These are phyloP conservation scores for Xylaria sp. DNA, from an alignment of 2,329 filamentous ascomycete genomes.

Conservation along the genomic window DNA sequence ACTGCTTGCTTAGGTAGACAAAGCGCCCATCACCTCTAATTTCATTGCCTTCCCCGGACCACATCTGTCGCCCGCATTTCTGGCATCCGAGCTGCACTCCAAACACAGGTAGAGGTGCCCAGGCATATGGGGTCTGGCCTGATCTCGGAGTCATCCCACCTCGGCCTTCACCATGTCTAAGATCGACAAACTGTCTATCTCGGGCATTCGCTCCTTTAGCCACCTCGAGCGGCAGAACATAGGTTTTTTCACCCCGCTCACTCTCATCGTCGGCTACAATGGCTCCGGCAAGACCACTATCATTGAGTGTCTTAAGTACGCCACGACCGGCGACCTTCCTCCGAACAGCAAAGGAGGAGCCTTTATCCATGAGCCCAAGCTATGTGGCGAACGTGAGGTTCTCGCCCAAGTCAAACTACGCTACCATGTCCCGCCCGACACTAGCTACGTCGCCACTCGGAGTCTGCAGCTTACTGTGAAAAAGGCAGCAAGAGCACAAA, in stretches of 20 bases:
- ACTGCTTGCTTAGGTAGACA: too few relatives aligned
- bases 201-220: constrained; percentile 85
- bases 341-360: constrained; percentile 90
- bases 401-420: constrained; percentile 89
- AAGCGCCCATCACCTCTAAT: neutral
- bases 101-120: neutral
- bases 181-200: constrained; percentile 88
- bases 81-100: neutral
- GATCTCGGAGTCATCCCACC: constrained; percentile 3
- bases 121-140: constrained; percentile 10
- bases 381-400: constrained; percentile 86
- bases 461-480: constrained; percentile 87
- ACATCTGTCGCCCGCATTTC: neutral
- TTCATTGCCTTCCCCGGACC: neutral
- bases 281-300: constrained; percentile 98
- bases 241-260: constrained; percentile 87
- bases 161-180: constrained; percentile 63
- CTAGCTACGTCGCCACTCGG: constrained; percentile 81
- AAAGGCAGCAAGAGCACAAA: constrained; percentile 75
- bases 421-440: constrained; percentile 79
- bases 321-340: constrained; percentile 89
- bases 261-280: constrained; percentile 95
- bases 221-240: constrained; percentile 77
- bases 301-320: constrained; percentile 98
- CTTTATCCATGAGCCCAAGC: constrained; percentile 97